Percentiles rank a stretch among this genome's conserved stretches.
phyloP scores from a whole-genome alignment of 129 eudicot species.

The Lonicera japonica region DNA sequence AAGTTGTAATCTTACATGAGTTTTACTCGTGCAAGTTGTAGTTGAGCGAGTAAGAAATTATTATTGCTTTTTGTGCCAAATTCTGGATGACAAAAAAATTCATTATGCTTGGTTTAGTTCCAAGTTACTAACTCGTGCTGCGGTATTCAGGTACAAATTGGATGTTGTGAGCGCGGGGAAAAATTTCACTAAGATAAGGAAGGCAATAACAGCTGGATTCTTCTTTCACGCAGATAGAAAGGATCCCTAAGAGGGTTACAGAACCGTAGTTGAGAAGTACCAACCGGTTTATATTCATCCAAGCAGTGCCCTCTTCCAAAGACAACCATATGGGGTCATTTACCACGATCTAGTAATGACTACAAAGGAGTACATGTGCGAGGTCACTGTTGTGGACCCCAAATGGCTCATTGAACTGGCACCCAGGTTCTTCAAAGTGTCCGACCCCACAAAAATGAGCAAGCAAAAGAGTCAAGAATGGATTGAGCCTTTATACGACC shows the following conservation, averaged over 20 bases:
- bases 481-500: constrained; percentile 73
- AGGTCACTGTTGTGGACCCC: constrained; percentile 78
- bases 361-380: constrained; percentile 82
- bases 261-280: constrained; percentile 73
- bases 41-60: background rate
- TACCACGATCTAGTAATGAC: constrained; percentile 88
- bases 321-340: constrained; percentile 89
- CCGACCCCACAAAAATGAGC: constrained; percentile 85
- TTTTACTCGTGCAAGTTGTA: background rate
- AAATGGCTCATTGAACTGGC: constrained; percentile 84
- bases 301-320: constrained; percentile 76
- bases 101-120: background rate
- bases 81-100: background rate
- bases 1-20: too few relatives aligned
- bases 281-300: constrained; percentile 84
- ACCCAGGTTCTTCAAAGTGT: constrained; percentile 72
- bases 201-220: constrained; percentile 72
- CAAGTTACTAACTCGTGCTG: constrained; percentile 4
- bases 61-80: background rate
- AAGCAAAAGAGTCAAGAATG: constrained; percentile 84
- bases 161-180: constrained; percentile 76
- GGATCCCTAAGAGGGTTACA: constrained; percentile 87
- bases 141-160: constrained; percentile 56
- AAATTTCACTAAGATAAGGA: constrained; percentile 63
- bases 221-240: constrained; percentile 75